A percentile compares a stretch with the other conserved stretches of the same genome.
These are phyloP conservation scores for Spinacia oleracea DNA, from an alignment of 179 eudicot genomes.

Conservation along the genomic window DNA sequence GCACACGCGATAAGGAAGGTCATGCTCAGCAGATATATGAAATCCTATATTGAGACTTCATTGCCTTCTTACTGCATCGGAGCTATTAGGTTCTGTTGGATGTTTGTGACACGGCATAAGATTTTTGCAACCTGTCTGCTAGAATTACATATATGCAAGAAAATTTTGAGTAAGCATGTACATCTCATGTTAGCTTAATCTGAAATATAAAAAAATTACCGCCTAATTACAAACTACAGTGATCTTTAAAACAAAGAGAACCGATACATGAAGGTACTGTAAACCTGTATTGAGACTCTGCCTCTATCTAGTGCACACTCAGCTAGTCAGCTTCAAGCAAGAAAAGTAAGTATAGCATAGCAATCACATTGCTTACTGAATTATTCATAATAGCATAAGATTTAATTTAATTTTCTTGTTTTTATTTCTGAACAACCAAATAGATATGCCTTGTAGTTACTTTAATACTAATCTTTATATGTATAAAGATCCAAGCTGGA, in stretches of 20 bases:
- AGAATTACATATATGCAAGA: no score
- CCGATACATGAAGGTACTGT: no score
- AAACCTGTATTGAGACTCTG: no score
- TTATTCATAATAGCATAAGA: neutral
- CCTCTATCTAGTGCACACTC: neutral
- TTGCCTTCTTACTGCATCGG: neutral
- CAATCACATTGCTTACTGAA: neutral
- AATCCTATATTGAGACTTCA: no score
- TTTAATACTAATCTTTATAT: conserved; percentile 17
- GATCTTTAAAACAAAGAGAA: no score
- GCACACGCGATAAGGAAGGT: neutral
- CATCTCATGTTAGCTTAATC: no score
- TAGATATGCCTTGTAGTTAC: neutral
- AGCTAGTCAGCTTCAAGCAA: neutral
- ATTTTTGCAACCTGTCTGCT: no score
- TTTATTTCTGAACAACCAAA: neutral
- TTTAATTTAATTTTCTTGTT: neutral
- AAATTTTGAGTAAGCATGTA: no score
- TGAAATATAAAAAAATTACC: no score
- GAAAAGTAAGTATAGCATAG: neutral
- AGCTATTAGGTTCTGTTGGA: neutral
- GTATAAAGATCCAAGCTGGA: conserved; percentile 24
- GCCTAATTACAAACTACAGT: no score
- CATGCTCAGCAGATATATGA: no score
- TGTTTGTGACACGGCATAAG: no score